phyloP scores from a whole-genome alignment of 2,329 filamentous ascomycete species.

The Diaporthe sp. region DNA sequence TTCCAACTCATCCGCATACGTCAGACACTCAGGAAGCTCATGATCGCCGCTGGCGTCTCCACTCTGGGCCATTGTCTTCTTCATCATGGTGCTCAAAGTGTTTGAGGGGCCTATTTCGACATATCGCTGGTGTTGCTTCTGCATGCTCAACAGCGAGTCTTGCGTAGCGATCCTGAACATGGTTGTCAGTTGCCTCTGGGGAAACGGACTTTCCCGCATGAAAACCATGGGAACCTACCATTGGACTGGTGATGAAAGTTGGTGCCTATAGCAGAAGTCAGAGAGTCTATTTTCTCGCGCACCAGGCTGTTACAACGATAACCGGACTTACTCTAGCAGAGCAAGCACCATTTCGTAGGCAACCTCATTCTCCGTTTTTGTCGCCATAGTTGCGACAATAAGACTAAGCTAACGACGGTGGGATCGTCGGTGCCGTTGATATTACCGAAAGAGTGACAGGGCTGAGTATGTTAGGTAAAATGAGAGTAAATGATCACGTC shows the following conservation, averaged over 20 bases:
- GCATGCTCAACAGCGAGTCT: constrained; percentile 6
- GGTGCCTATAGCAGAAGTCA: not conserved
- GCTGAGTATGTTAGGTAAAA: not conserved
- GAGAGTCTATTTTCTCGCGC: too few species aligned
- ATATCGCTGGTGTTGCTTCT: not conserved
- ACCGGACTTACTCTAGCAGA: not conserved
- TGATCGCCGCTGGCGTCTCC: not conserved
- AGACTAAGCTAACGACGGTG: too few species aligned
- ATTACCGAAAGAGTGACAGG: not conserved
- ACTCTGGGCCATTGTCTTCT: not conserved
- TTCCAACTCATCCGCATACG: not conserved
- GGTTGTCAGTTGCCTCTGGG: not conserved
- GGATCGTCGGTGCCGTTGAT: not conserved
- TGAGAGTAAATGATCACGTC: not conserved
- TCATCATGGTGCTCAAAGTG: constrained; percentile 10
- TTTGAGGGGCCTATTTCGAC: constrained; percentile 5
- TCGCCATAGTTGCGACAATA: not conserved
- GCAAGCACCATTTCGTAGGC: constrained; percentile 15
- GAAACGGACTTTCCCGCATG: not conserved
- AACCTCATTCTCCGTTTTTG: not conserved
- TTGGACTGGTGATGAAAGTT: constrained; percentile 4
- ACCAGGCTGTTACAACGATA: too few species aligned
- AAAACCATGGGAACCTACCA: not conserved
- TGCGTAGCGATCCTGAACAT: not conserved
- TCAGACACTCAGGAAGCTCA: not conserved